Evolutionary conservation across 2,329 filamentous ascomycete genomes (phyloP), one percentile per base, ranked within the genome.

Genomic region (Penicillium freii): DNA sequence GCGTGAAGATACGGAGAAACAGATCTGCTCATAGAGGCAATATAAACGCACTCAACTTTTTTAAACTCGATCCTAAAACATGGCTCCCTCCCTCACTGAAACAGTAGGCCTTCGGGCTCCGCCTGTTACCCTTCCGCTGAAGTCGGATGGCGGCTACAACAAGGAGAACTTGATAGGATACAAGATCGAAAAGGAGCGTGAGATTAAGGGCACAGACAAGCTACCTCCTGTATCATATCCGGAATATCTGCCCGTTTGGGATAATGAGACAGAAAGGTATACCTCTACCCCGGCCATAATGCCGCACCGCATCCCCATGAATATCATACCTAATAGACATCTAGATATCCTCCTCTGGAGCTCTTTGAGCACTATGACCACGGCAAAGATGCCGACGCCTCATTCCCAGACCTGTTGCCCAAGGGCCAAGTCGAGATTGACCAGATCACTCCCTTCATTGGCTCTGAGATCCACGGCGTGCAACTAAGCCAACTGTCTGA

Each of bases 281-380:
- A 47, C 25, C 17, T 23, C 7, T 9, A 23, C 11, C 11, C 15
- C 3, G 5, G 27, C 39, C 39, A 4, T 27, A 23, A 54, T 36
- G 27, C 19, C 5, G 6, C 4, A 31, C 15, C 25, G 17, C 11
- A 25, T 23, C 11, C 21, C 31, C 11, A 13, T 13, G 19, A 25
- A 46, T 9, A 42, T 25, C 7, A 36, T 4, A 38, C n/a, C 51
- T 63, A 51, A 61, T 23, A 38, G 7, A 2, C 3, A 2, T 47
- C 29, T 52, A 86, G 73, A 81, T 80, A 75, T 66, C 80, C 84
- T 55, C 87, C 89, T 7, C 80, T 90, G 8, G 77, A 87, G 60
- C 84, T 82, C 0, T 92, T 91, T 66, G 81, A 88, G 69, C 88
- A 91, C 70, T 83, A 84, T 61, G 89, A 93, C 55, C 89, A 89